Percentiles rank a stretch among this genome's conserved stretches.
Evolutionary conservation across 2,329 filamentous ascomycete genomes (phyloP).

Genomic region (Apiospora koreana): DNA sequence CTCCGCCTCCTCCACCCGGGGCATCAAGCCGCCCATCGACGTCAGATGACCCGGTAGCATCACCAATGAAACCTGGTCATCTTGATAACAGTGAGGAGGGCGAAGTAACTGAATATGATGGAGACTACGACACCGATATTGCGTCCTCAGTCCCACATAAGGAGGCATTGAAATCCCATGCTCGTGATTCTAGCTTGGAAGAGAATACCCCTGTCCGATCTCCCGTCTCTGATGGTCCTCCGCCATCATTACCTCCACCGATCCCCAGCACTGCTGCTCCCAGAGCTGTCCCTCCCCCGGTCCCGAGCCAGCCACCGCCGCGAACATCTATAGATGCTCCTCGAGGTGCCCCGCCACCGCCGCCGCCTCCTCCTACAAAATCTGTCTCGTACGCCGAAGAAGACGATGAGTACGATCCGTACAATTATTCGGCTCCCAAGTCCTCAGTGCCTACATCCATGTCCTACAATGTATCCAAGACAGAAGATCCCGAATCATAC

Average conservation of each 20-base stretch:
- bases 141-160: conserved; percentile 92
- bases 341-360: conserved; percentile 68
- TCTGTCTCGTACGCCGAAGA: conserved; percentile 62
- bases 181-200: conserved; percentile 75
- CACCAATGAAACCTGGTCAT: conserved; percentile 42
- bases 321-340: conserved; percentile 72
- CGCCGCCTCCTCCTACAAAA: conserved; percentile 47
- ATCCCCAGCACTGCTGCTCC: conserved; percentile 56
- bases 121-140: conserved; percentile 97
- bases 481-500: conserved; percentile 50
- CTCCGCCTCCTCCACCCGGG: conserved; percentile 62
- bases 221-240: conserved; percentile 43
- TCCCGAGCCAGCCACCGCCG: conserved; percentile 57
- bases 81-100: conserved; percentile 66
- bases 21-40: conserved; percentile 60
- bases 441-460: conserved; percentile 26
- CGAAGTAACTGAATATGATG: conserved; percentile 91
- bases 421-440: conserved; percentile 49
- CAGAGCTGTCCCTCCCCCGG: conserved; percentile 63
- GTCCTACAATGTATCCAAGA: conserved; percentile 39
- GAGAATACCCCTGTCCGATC: conserved; percentile 64
- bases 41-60: conserved; percentile 49
- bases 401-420: conserved; percentile 72
- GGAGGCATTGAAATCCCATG: conserved; percentile 84
- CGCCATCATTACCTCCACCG: conserved; percentile 55